Evolutionary conservation across 345 rosid genomes (phyloP).

Genomic region (Carallia pectinifolia): DNA sequence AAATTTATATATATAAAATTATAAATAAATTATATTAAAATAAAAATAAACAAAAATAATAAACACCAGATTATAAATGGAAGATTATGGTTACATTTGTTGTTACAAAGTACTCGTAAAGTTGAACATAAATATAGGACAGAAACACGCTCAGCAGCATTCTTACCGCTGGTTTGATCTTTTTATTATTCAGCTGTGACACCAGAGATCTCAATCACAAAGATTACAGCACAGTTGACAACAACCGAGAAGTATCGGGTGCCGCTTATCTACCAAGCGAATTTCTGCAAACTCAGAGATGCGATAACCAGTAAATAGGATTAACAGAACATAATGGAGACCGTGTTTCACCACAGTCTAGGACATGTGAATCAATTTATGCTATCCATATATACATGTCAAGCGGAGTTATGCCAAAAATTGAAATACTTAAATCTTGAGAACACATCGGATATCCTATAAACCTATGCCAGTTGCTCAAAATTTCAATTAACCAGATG

Average conservation of each 20-base stretch:
- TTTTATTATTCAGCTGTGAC: constrained; percentile 8
- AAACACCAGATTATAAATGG: not conserved
- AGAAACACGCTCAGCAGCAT: not conserved
- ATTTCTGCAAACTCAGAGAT: constrained; percentile 24
- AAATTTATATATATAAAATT: too few species aligned
- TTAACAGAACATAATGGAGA: not conserved
- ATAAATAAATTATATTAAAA: too few species aligned
- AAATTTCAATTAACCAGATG: too few species aligned
- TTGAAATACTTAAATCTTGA: not conserved
- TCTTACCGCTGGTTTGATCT: constrained; percentile 4
- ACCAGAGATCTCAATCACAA: not conserved
- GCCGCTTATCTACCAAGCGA: constrained; percentile 10
- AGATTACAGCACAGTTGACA: constrained; percentile 10
- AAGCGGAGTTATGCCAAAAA: not conserved
- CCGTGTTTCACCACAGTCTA: not conserved
- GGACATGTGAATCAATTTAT: not conserved
- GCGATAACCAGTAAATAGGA: not conserved
- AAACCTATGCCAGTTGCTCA: too few species aligned
- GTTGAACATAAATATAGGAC: not conserved
- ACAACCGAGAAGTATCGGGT: not conserved
- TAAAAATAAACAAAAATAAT: too few species aligned
- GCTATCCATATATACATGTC: not conserved
- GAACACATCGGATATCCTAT: not conserved
- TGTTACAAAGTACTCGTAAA: constrained; percentile 13
- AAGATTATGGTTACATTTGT: not conserved